A percentile compares a stretch with the other conserved stretches of the same genome.
phyloP scores from a whole-genome alignment of 2,329 filamentous ascomycete genomes.

The Venturia pyrina region DNA sequence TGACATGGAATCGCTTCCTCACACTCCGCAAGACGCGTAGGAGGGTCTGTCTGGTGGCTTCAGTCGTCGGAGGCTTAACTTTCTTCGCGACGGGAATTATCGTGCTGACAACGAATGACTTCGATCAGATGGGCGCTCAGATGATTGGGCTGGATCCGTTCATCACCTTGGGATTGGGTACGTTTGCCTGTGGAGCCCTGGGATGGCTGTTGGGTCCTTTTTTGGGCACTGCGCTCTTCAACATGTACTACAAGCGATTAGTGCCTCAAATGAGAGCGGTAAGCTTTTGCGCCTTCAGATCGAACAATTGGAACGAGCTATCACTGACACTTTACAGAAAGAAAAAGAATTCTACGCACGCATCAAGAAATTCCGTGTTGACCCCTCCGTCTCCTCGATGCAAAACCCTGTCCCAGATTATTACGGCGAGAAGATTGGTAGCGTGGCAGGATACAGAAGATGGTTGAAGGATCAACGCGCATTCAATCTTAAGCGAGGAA shows the following conservation, averaged over 20 bases:
- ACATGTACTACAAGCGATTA: slow-evolving; percentile 60
- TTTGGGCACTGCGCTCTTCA: slow-evolving; percentile 71
- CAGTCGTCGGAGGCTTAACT: slow-evolving; percentile 52
- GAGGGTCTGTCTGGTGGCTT: slow-evolving; percentile 72
- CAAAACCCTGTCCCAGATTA: slow-evolving; percentile 94
- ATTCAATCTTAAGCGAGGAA: slow-evolving; percentile 80
- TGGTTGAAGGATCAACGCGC: slow-evolving; percentile 97
- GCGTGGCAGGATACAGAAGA: slow-evolving; percentile 78
- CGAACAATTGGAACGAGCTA: neutral
- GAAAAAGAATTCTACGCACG: slow-evolving; percentile 88
- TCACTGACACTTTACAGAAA: slow-evolving; percentile 45
- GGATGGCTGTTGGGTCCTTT: slow-evolving; percentile 86
- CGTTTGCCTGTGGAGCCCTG: slow-evolving; percentile 62
- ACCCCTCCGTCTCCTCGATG: slow-evolving; percentile 79
- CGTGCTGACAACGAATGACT: slow-evolving; percentile 44
- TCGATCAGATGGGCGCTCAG: slow-evolving; percentile 55
- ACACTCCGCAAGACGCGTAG: slow-evolving; percentile 76
- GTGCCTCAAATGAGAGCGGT: slow-evolving; percentile 62
- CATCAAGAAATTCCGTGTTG: slow-evolving; percentile 85
- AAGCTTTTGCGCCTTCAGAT: slow-evolving; percentile 23
- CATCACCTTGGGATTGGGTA: slow-evolving; percentile 72
- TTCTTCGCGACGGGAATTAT: slow-evolving; percentile 47
- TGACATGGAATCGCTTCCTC: slow-evolving; percentile 85
- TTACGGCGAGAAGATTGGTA: slow-evolving; percentile 97
- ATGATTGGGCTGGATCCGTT: slow-evolving; percentile 81